Evolutionary conservation across 1,139 yeast species (phyloP).

Genomic region (Kodamaea sp.): DNA sequence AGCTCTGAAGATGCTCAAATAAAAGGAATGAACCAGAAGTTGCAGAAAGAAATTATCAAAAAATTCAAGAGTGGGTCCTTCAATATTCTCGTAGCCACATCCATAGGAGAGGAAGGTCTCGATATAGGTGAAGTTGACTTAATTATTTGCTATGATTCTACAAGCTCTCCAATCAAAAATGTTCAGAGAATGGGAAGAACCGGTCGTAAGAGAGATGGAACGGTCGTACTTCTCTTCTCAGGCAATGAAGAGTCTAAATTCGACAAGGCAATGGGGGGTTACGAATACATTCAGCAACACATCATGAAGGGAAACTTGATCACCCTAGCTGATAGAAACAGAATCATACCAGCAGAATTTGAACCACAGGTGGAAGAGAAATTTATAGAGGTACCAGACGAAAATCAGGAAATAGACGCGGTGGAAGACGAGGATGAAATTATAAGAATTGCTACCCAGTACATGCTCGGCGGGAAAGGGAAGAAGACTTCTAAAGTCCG

Average conservation of each 20-base stretch:
- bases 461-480: conserved; percentile 31
- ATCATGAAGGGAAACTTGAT: conserved; percentile 48
- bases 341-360: conserved; percentile 63
- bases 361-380: conserved; percentile 58
- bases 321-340: conserved; percentile 47
- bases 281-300: conserved; percentile 72
- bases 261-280: conserved; percentile 83
- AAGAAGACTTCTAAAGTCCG: conserved; percentile 25
- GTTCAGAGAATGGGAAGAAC: conserved; percentile 98
- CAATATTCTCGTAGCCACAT: conserved; percentile 89
- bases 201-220: conserved; percentile 91
- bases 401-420: conserved; percentile 55
- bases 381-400: conserved; percentile 67
- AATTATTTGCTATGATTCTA: conserved; percentile 89
- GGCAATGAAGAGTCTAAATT: conserved; percentile 78
- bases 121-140: conserved; percentile 98
- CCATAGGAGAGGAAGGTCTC: conserved; percentile 97
- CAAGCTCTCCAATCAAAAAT: conserved; percentile 89
- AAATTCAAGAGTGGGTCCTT: conserved; percentile 70
- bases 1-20: conserved; percentile 57
- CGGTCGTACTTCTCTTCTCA: conserved; percentile 74
- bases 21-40: conserved; percentile 69
- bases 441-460: conserved; percentile 59
- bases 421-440: conserved; percentile 70
- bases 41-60: conserved; percentile 70